Conservation (phyloP, 441 rosid species). For the Theobroma grandiflorum region DNA sequence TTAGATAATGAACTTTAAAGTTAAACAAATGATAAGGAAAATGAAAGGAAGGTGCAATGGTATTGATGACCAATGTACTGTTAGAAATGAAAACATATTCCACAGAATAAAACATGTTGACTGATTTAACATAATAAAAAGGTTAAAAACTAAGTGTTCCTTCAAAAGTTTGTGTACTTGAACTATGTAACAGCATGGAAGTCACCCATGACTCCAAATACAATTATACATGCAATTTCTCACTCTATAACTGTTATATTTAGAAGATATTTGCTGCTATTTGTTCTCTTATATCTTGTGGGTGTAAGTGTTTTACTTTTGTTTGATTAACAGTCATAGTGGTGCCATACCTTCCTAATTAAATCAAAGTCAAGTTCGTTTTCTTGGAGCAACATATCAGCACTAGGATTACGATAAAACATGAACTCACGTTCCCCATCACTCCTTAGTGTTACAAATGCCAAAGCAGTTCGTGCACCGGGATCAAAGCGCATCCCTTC, state of each 20-base stretch:
- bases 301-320: not conserved
- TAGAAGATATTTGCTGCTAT: not conserved
- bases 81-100: not conserved
- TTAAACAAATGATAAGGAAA: not conserved
- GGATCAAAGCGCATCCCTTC: conserved; percentile 90
- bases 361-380: conserved; percentile 82
- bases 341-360: conserved; percentile 68
- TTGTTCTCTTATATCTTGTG: not conserved
- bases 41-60: not conserved
- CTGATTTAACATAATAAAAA: not conserved
- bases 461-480: conserved; percentile 92
- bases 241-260: not conserved
- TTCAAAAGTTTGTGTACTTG: not conserved
- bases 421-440: conserved; percentile 97
- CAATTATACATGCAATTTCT: not conserved
- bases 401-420: conserved; percentile 98
- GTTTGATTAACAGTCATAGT: not conserved
- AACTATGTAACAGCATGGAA: not conserved
- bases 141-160: not conserved
- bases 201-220: conserved; percentile 10
- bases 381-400: conserved; percentile 89
- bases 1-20: not conserved
- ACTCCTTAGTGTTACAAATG: conserved; percentile 84
- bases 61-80: not conserved
- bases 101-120: not conserved